Evolutionary conservation across 768 basidiomycete species (phyloP).

Genomic region (Suillus discolor): DNA sequence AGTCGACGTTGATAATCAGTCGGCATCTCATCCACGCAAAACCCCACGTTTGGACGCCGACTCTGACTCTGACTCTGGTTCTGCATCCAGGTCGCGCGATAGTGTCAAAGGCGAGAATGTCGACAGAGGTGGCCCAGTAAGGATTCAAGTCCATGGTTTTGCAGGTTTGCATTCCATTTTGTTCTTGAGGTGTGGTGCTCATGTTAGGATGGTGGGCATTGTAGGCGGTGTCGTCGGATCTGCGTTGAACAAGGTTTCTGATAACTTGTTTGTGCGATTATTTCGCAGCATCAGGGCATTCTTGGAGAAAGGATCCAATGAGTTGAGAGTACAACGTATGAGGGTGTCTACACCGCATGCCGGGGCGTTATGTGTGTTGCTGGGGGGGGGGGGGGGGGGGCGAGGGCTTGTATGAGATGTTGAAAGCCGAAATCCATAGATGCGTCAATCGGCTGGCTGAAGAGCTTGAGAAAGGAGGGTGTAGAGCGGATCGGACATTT

Average conservation of each 20-base stretch:
- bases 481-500: slow-evolving; percentile 63
- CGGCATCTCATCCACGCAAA: slow-evolving; percentile 66
- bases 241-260: slow-evolving; percentile 11
- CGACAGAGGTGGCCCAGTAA: slow-evolving; percentile 41
- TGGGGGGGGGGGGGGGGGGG: too few relatives aligned
- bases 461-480: slow-evolving; percentile 38
- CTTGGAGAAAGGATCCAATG: slow-evolving; percentile 40
- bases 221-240: neutral
- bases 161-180: slow-evolving; percentile 31
- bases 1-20: slow-evolving; percentile 42
- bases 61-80: slow-evolving; percentile 69
- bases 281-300: slow-evolving; percentile 41
- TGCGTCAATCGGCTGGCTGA: slow-evolving; percentile 45
- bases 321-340: slow-evolving; percentile 51
- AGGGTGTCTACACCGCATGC: slow-evolving; percentile 59
- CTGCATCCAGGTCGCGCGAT: slow-evolving; percentile 57
- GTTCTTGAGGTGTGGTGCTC: neutral
- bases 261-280: slow-evolving; percentile 32
- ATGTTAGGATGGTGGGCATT: too few relatives aligned
- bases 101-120: slow-evolving; percentile 23
- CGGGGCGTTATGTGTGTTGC: slow-evolving; percentile 54
- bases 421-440: slow-evolving; percentile 64
- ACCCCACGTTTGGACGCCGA: slow-evolving; percentile 65
- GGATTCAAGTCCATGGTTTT: slow-evolving; percentile 49
- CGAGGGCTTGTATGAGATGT: slow-evolving; percentile 55